Evolutionary conservation across 495 filamentous ascomycete genomes (phyloP).

Genomic region (Penicillium cataractarum): DNA sequence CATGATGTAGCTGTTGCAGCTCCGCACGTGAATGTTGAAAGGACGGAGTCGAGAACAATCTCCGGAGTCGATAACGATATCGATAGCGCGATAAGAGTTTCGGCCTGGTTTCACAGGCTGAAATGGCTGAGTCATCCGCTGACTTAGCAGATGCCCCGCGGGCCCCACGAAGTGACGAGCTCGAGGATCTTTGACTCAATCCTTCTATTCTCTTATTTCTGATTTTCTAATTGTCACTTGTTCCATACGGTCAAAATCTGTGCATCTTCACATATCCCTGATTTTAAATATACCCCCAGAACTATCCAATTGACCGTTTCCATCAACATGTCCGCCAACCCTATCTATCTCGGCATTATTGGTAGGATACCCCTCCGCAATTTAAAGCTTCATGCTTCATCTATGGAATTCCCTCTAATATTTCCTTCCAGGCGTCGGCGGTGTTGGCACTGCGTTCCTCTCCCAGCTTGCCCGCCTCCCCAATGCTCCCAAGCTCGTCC

Average conservation of each 20-base stretch:
- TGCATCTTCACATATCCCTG: not conserved
- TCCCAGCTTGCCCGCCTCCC: slow-evolving; percentile 70
- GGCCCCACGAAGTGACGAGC: slow-evolving; percentile 14
- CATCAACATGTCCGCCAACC: slow-evolving; percentile 42
- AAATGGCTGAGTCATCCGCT: slow-evolving; percentile 8
- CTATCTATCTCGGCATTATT: slow-evolving; percentile 53
- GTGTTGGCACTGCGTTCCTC: slow-evolving; percentile 91
- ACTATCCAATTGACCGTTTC: not conserved
- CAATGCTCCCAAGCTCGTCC: slow-evolving; percentile 69
- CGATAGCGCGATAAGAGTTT: slow-evolving; percentile 5
- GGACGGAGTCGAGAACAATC: not conserved
- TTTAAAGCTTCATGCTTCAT: not conserved
- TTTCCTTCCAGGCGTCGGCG: slow-evolving; percentile 73
- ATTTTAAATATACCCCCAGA: not conserved
- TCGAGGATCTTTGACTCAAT: slow-evolving; percentile 7
- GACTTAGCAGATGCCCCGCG: slow-evolving; percentile 18
- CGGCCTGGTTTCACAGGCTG: slow-evolving; percentile 8
- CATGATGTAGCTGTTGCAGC: slow-evolving; percentile 15
- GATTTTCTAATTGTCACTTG: not conserved
- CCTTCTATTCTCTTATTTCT: not conserved
- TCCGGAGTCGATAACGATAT: not conserved
- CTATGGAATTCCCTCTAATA: not conserved
- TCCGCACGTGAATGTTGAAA: not conserved
- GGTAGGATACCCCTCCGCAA: slow-evolving; percentile 32
- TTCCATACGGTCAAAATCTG: not conserved